A percentile compares a stretch with the other conserved stretches of the same genome.
phyloP scores from a whole-genome alignment of 305 asterid genomes.

The Fraxinus dipetala region DNA sequence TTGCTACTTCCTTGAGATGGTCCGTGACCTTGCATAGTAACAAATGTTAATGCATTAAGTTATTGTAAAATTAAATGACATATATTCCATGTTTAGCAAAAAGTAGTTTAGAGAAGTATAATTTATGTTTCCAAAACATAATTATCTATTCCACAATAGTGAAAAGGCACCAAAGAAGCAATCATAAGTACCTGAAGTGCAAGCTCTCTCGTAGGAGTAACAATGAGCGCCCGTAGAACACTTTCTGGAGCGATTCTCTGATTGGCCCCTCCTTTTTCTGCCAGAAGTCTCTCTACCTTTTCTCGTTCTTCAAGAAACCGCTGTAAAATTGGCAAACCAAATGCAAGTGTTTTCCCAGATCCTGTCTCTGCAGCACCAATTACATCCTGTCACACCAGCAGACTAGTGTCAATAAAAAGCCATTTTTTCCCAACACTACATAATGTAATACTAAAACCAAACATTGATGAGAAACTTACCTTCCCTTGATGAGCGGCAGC shows the following conservation, averaged over 20 bases:
- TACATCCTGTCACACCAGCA: conserved; percentile 68
- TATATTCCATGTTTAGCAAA: neutral
- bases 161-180: conserved; percentile 17
- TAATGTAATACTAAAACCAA: conserved; percentile 12
- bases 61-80: conserved; percentile 9
- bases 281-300: conserved; percentile 55
- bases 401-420: conserved; percentile 25
- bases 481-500: conserved; percentile 98
- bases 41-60: conserved; percentile 13
- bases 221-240: conserved; percentile 76
- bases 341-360: conserved; percentile 97
- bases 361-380: conserved; percentile 99
- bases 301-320: conserved; percentile 90
- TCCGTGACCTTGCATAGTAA: conserved; percentile 61
- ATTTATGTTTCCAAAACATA: neutral
- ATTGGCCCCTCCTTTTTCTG: conserved; percentile 52
- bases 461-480: conserved; percentile 42
- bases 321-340: conserved; percentile 94
- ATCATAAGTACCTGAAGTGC: conserved; percentile 75
- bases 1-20: conserved; percentile 75
- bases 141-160: conserved; percentile 3
- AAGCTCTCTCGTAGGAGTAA: conserved; percentile 99
- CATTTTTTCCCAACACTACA: neutral
- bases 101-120: neutral
- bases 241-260: conserved; percentile 55